These are phyloP conservation scores for Escovopsis weberi DNA, from an alignment of 2,329 filamentous ascomycete genomes.

Conservation along the genomic window DNA sequence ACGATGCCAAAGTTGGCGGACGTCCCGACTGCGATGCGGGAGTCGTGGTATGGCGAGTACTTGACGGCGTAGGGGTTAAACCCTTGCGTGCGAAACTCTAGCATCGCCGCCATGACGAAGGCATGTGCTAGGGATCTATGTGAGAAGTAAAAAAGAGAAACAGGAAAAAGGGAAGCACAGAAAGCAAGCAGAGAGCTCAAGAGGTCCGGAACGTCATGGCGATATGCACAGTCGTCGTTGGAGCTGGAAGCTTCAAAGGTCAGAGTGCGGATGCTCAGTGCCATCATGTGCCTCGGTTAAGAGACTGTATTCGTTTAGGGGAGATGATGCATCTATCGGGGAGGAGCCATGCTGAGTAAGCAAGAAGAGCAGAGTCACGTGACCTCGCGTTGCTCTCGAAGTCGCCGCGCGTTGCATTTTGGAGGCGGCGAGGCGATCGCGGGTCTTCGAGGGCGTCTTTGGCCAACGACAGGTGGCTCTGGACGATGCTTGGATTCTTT, in stretches of 20 bases:
- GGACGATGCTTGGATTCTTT: no score
- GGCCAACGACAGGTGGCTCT: no score
- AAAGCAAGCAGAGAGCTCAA: neutral
- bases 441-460: no score
- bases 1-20: conserved; percentile 96
- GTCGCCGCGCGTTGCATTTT: conserved; percentile 1
- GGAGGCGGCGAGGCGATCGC: no score
- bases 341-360: neutral
- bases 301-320: neutral
- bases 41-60: conserved; percentile 97
- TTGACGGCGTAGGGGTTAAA: conserved; percentile 96
- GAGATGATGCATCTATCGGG: neutral
- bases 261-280: neutral
- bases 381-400: conserved; percentile 12
- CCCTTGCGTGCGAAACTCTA: conserved; percentile 85
- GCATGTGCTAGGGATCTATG: conserved; percentile 8
- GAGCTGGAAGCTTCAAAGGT: neutral
- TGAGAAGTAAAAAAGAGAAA: neutral
- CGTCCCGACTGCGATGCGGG: conserved; percentile 74
- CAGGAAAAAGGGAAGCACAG: neutral
- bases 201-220: neutral
- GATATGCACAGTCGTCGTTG: neutral
- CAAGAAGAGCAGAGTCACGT: conserved; percentile 11
- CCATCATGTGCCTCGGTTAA: conserved; percentile 21
- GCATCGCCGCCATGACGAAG: conserved; percentile 47